phyloP scores from a whole-genome alignment of 805 yeast genomes.

The Limtongia smithiae region DNA sequence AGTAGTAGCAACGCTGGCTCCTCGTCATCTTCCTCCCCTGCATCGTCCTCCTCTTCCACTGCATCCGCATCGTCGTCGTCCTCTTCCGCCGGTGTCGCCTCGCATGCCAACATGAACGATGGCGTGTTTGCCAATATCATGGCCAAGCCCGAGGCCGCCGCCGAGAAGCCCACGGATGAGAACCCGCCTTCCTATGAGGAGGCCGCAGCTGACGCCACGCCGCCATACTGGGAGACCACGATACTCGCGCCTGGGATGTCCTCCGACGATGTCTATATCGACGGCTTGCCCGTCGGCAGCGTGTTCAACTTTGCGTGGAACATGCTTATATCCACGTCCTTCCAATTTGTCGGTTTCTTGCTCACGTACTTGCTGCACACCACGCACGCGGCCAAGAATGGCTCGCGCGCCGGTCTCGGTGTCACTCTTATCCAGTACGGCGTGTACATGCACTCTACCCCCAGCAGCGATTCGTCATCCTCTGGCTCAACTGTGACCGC shows the following conservation, averaged over 20 bases:
- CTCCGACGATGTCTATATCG: conserved; percentile 86
- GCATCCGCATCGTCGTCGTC: conserved; percentile 23
- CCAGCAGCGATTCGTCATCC: conserved; percentile 2
- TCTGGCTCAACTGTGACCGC: conserved; percentile 39
- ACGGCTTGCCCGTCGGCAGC: conserved; percentile 93
- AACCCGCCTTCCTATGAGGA: conserved; percentile 66
- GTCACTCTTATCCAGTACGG: conserved; percentile 74
- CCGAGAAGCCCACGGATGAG: conserved; percentile 30
- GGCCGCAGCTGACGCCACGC: conserved; percentile 89
- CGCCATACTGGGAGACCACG: conserved; percentile 95
- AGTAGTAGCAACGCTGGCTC: neutral
- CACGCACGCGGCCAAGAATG: conserved; percentile 95
- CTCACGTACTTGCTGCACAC: conserved; percentile 89
- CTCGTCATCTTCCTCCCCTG: conserved; percentile 1
- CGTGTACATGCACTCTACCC: conserved; percentile 43
- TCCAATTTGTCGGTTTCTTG: conserved; percentile 90
- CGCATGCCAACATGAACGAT: conserved; percentile 45
- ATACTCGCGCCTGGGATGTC: conserved; percentile 68
- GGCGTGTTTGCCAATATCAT: conserved; percentile 91
- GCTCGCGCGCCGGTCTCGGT: conserved; percentile 90
- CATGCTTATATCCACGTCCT: conserved; percentile 78
- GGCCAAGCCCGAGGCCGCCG: conserved; percentile 75
- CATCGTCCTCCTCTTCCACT: conserved; percentile 8
- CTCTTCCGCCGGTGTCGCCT: neutral
- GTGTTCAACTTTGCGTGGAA: conserved; percentile 89